Conservation (phyloP, 352 stramenopile genomes). For the Discostella stelligera region DNA sequence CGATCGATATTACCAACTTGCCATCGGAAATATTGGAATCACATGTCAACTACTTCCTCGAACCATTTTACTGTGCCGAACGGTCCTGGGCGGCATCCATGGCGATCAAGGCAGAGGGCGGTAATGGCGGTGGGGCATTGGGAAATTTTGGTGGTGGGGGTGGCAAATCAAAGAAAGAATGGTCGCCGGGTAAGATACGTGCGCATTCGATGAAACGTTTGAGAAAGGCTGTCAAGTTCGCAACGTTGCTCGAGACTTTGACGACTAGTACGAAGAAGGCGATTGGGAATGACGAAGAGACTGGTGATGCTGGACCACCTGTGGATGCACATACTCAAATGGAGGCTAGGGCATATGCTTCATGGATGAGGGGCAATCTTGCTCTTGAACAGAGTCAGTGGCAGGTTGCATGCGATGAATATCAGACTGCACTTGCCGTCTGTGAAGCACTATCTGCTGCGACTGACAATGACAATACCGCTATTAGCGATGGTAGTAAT, state of each 20-base stretch:
- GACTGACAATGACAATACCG: not conserved
- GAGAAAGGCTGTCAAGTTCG: constrained; percentile 59
- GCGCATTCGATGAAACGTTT: constrained; percentile 55
- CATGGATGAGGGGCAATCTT: constrained; percentile 72
- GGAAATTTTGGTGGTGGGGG: not conserved
- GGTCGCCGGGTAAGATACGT: constrained; percentile 34
- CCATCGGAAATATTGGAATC: constrained; percentile 10
- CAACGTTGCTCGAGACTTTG: constrained; percentile 37
- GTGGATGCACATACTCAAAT: constrained; percentile 49
- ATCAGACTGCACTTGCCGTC: constrained; percentile 48
- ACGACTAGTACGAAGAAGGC: constrained; percentile 11
- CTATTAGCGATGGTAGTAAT: not conserved
- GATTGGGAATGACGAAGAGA: not conserved
- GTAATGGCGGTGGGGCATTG: constrained; percentile 1
- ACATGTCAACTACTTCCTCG: constrained; percentile 60
- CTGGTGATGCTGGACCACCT: constrained; percentile 1
- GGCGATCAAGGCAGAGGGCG: constrained; percentile 40
- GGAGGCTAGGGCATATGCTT: constrained; percentile 62
- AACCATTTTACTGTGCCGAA: constrained; percentile 60
- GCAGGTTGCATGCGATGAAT: constrained; percentile 53
- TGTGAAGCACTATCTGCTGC: constrained; percentile 47
- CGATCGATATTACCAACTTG: constrained; percentile 37
- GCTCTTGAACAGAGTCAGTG: constrained; percentile 59
- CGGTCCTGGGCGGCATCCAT: constrained; percentile 62
- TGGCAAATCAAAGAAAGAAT: constrained; percentile 2